Evolutionary conservation across 2,329 filamentous ascomycete genomes (phyloP).

Genomic region (Fusarium newnesense): DNA sequence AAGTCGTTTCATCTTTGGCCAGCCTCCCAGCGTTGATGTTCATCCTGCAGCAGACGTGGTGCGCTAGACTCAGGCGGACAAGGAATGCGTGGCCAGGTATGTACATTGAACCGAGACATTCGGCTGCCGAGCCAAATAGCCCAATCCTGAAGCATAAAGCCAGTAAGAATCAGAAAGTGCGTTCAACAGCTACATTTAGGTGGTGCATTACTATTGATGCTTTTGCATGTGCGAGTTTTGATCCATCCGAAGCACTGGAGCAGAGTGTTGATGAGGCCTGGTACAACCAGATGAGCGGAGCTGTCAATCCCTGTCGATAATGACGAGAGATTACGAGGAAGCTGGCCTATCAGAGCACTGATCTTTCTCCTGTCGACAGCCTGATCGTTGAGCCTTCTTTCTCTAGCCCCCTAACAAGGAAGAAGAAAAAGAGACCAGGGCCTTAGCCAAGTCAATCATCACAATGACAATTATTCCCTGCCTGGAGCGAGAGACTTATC

Average conservation of each 20-base stretch:
- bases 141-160: neutral
- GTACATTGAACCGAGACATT: constrained; percentile 4
- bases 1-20: constrained; percentile 12
- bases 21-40: constrained; percentile 12
- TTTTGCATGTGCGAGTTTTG: neutral
- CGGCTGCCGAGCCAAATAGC: neutral
- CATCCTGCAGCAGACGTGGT: constrained; percentile 13
- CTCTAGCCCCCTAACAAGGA: neutral
- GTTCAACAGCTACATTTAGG: neutral
- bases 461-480: neutral
- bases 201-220: neutral
- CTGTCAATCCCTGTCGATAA: constrained; percentile 7
- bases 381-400: neutral
- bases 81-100: constrained; percentile 2
- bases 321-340: neutral
- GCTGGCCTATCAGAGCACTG: constrained; percentile 13
- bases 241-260: neutral
- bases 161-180: neutral
- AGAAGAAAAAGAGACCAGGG: neutral
- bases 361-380: neutral
- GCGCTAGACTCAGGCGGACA: constrained; percentile 11
- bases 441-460: neutral
- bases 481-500: neutral
- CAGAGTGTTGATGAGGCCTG: constrained; percentile 16
- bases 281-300: neutral